Evolutionary conservation across 257 asterid species (phyloP).

Genomic region (Solanum chilense): DNA sequence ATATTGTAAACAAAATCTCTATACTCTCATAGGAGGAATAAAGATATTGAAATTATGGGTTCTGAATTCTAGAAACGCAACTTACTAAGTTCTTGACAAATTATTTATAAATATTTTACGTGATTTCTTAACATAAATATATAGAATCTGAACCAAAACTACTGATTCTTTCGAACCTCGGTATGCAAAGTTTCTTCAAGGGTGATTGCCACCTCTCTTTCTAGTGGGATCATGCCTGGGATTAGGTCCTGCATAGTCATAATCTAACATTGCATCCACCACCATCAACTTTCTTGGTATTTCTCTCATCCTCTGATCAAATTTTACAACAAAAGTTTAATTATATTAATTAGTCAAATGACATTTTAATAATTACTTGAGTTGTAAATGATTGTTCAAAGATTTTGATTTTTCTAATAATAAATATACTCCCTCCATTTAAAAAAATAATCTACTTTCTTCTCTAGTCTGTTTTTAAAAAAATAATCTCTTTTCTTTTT

Average conservation of each 20-base stretch:
- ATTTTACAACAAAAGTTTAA: background rate
- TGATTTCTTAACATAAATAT: background rate
- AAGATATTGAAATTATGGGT: background rate
- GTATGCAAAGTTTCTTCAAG: constrained; percentile 5
- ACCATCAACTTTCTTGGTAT: constrained; percentile 27
- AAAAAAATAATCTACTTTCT: too few relatives aligned
- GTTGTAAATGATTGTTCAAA: background rate
- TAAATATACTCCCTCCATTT: too few relatives aligned
- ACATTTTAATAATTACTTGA: background rate
- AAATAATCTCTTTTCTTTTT: too few relatives aligned
- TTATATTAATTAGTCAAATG: background rate
- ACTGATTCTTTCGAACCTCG: fast-evolving
- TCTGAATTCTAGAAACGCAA: background rate
- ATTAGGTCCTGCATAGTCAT: constrained; percentile 62
- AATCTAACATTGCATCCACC: constrained; percentile 32
- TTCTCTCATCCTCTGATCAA: background rate
- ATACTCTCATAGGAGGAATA: background rate
- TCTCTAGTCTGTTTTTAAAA: too few relatives aligned
- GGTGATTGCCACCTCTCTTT: constrained; percentile 44
- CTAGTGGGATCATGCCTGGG: constrained; percentile 74
- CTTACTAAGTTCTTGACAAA: fast-evolving
- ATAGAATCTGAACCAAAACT: background rate
- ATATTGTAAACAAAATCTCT: background rate
- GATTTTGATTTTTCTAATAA: background rate
- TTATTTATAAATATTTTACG: background rate